Percentiles rank a stretch among this genome's conserved stretches.
Conservation (phyloP, 306 rosid species). For the Acacia melanoxylon region DNA sequence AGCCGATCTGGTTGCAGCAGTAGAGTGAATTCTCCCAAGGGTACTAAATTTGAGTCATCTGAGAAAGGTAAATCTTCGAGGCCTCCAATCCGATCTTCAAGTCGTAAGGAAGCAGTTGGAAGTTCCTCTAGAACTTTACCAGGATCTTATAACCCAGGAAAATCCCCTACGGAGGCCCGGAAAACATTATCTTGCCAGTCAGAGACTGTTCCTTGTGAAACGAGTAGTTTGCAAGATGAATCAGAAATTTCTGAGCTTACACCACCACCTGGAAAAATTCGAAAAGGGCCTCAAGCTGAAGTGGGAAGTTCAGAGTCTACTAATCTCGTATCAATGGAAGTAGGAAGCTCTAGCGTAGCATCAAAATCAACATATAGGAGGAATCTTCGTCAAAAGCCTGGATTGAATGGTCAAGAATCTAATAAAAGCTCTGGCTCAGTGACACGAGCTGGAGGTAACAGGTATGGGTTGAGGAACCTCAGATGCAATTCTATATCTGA, state of each 20-base stretch:
- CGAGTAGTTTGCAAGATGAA: slow-evolving; percentile 76
- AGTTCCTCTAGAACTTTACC: slow-evolving; percentile 69
- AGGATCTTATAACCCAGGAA: slow-evolving; percentile 51
- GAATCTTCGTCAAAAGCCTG: slow-evolving; percentile 61
- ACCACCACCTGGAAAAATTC: slow-evolving; percentile 53
- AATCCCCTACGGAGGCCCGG: slow-evolving; percentile 47
- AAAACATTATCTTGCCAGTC: slow-evolving; percentile 52
- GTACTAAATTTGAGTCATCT: slow-evolving; percentile 53
- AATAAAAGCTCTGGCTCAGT: slow-evolving; percentile 52
- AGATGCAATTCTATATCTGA: slow-evolving; percentile 80
- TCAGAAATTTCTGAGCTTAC: slow-evolving; percentile 52
- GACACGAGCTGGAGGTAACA: slow-evolving; percentile 54
- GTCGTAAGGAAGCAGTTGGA: slow-evolving; percentile 73
- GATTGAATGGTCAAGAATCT: slow-evolving; percentile 53
- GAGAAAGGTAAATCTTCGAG: slow-evolving; percentile 64
- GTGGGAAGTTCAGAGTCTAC: slow-evolving; percentile 37
- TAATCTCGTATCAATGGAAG: slow-evolving; percentile 49
- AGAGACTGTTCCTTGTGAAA: slow-evolving; percentile 80
- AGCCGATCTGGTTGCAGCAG: slow-evolving; percentile 80
- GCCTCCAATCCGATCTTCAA: slow-evolving; percentile 51
- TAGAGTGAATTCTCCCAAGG: slow-evolving; percentile 59
- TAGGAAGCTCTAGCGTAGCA: slow-evolving; percentile 66
- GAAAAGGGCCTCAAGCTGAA: slow-evolving; percentile 50
- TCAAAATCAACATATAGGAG: slow-evolving; percentile 58
- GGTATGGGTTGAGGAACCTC: slow-evolving; percentile 82